These are phyloP conservation scores for Dimocarpus longan DNA, from an alignment of 345 rosid genomes.

Conservation along the genomic window DNA sequence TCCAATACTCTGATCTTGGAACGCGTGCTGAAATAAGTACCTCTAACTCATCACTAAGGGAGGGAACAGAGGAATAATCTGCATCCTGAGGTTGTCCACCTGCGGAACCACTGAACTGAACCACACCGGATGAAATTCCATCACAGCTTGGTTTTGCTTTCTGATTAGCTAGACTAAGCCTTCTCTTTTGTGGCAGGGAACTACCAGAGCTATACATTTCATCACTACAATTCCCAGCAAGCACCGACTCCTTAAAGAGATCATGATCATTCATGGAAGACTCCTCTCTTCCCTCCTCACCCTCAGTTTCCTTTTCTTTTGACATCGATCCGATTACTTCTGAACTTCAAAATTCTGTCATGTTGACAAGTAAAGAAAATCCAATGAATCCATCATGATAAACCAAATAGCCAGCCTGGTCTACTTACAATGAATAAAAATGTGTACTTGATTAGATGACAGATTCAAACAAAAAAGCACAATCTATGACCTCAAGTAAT, in stretches of 20 bases:
- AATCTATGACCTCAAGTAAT: not conserved
- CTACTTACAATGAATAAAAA: not conserved
- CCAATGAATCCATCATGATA: conserved; percentile 5
- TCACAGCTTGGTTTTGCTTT: conserved; percentile 4
- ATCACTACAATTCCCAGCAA: conserved; percentile 29
- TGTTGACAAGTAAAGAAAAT: not conserved
- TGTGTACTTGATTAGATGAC: not conserved
- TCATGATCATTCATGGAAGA: conserved; percentile 6
- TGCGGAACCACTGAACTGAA: conserved; percentile 32
- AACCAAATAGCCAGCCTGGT: conserved; percentile 4
- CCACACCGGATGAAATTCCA: conserved; percentile 19
- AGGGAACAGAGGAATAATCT: conserved; percentile 69
- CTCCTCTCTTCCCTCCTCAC: conserved; percentile 37
- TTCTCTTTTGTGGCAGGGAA: conserved; percentile 28
- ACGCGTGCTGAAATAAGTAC: conserved; percentile 67
- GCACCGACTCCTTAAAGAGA: conserved; percentile 26
- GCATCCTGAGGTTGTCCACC: conserved; percentile 82
- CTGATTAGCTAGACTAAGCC: conserved; percentile 19
- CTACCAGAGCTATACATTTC: conserved; percentile 13
- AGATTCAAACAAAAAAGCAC: not conserved
- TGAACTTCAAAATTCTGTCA: conserved; percentile 14
- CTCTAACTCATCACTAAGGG: conserved; percentile 75
- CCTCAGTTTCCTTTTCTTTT: conserved; percentile 33
- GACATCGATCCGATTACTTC: conserved; percentile 34
- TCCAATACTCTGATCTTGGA: conserved; percentile 76